Base-by-base conservation (phyloP, 2,329 filamentous ascomycete genomes). In the Alternaria burnsii region DNA sequence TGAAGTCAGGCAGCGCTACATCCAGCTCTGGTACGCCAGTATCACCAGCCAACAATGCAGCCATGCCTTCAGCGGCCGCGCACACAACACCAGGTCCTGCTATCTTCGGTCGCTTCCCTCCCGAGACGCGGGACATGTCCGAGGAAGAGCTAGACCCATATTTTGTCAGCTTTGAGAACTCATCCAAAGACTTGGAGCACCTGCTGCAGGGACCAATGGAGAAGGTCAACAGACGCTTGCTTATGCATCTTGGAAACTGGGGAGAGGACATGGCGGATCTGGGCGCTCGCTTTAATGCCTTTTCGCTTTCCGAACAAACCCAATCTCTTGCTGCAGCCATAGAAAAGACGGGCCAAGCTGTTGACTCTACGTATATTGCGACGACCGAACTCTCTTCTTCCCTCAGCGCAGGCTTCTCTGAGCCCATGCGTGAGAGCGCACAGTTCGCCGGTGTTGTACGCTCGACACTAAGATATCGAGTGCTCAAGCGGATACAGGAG, bases 401-500 rank as follows among this genome's bases (percentile, higher is more conserved):
- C 0, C 82, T 99, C n/a, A 94, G 94, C 20, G 94, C 94, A 34
- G 95, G 89, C 67, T 99, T 99, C 75, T 93, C 96, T 0, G 96
- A 99, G 75, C 95, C 95, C 0, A 97, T 99, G 93, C 88, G 96
- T 56, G 95, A 99, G 80, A 97, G 93, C 72, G 94, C 95, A 12
- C 95, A 99, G 74, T 99, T 99, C 77, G 95, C 95, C 0, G 92
- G 95, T 11, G 93, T 99, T 1, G 95, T 99, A 4, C 88, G 94
- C 42, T 91, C 85, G 67, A 94, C 99, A 34, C 82, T 99, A 55
- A 88, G 92, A 66, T 99, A 97, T 76, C 86, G 95, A 16, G 90
- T 98, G 3, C 82, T 97, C 63, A 99, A 99, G 82, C 87, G 95
- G 47, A 92, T 99, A 54, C 95, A 99, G 76, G 93, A 98, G 78